Evolutionary conservation across 2,329 filamentous ascomycete species (phyloP), one percentile per base, ranked within the genome.

Genomic region (Botrytis tulipae): DNA sequence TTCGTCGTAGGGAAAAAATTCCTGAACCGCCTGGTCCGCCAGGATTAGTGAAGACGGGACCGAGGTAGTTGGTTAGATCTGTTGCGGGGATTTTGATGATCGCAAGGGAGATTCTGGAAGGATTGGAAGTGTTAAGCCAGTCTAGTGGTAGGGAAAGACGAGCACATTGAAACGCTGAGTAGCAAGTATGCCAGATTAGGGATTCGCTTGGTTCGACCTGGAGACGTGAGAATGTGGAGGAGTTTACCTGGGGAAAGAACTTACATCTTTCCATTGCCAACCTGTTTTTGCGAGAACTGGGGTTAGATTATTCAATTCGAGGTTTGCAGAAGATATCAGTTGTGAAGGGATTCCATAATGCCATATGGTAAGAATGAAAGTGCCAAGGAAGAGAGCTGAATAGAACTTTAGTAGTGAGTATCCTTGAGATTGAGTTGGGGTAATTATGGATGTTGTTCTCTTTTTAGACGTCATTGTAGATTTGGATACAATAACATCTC

Each of bases 11-110:
- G 40, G 72, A 75, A 61, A 54, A 77, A 8, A 75, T 77, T 5
- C 85, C 86, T 3, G 85, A 86, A 1, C 85, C 86, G 10, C 86
- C 86, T 14, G 86, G 86, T 0, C 86, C 85, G 12, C 77, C 76
- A n/a, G 77, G 77, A 48, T 78, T 78, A 12, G 76, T 76, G 60
- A 78, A 78, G 0, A 78, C 66, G 2, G 76, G 74, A 6, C 76
- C 76, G 25, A 66, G 74, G 20, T 79, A 79, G 32, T 78, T 70
- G 2, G 35, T 54, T 5, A 73, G 61, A 5, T 77, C 74, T 25
- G 75, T 78, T 7, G 77, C 78, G 46, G 74, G 72, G 25, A 74
- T 73, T 32, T 75, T 73, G 20, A 78, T 77, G 20, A 78, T 71
- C 1, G 78, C 77, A 20, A 79, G 71, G 0, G 70, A 62, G 1